Evolutionary conservation across 495 filamentous ascomycete species (phyloP), one percentile per base, ranked within the genome.

Genomic region (Annulohypoxylon stygium): DNA sequence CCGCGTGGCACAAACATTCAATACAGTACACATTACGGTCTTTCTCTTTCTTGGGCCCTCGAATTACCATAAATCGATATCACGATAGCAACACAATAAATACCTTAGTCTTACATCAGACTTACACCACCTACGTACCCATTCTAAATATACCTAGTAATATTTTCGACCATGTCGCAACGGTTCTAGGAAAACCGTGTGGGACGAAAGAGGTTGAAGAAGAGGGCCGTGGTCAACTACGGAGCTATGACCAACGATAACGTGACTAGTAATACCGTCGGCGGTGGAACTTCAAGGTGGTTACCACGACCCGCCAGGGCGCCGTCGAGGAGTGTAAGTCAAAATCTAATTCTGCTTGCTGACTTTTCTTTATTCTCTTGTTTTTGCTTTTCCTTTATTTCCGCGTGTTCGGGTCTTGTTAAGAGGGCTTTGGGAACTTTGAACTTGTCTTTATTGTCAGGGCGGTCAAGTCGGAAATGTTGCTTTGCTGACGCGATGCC

Each of bases 401-500:
- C 30, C 11, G 12, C 30, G 37, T 55, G 16, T 58, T 25, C 61
- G 36, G 54, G 11, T 74, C 18, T 23, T 25, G 18, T 50, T 1
- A 20, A 50, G 47, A 7, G 25, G 3, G 3, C 10, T 54, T 11
- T 54, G 25, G 7, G 48, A 26, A 57, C 53, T 43, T 11, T 3
- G 3, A 43, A 39, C 36, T 39, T 39, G 51, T 51, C 23, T 47
- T 20, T 43, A n/a, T 45, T 36, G 37, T 66, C 67, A 53, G 54
- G 16, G 50, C 39, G 50, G 41, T 74, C 4, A 54, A 33, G 50
- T 30, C 10, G 9, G 6, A 51, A 57, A 23, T 36, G 39, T 53
- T 53, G 33, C 11, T 45, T 2, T 72, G 54, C 77, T 79, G 58
- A 79, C 73, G 71, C 34, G 71, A 78, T 78, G 76, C 53, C 69